Base-by-base conservation (phyloP, 305 asterid species). In the Fraxinus latifolia region DNA sequence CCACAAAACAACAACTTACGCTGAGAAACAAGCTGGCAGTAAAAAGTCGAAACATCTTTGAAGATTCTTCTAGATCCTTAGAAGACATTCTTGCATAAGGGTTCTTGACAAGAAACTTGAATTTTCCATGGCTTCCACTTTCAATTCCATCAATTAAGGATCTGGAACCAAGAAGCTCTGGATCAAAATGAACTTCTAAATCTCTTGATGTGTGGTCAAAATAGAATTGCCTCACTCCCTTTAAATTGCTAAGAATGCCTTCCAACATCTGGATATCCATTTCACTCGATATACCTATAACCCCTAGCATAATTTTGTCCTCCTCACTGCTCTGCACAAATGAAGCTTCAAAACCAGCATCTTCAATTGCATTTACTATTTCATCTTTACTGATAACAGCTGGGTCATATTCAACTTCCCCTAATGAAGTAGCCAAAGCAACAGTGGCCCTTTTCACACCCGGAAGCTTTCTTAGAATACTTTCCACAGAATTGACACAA, bases 311-410 rank as follows among this genome's bases (percentile, higher is more conserved):
- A 82, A 94, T 83, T 87, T 96, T 96, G 79, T 95, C 97, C 90
- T 92, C 96, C 87, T 92, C 98, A 60, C 89, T 93, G 86, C 99
- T 96, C 90, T 89, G 98, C 81, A 96, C 91, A 86, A 96, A 92
- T 86, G 98, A 90, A 84, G 92, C 97, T 84, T 96, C 99, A 89
- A 96, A 96, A 67, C 99, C 99, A 86, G 98, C 98, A 91, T 96
- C 98, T 89, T 93, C 97, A 73, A 96, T 94, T 72, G 97, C 97
- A 87, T 78, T 90, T 65, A 92, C 82, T 79, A 96, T 88, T 78
- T 92, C 97, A 74, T 94, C 95, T 91, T 93, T 93, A 85, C 89
- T 90, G 82, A 88, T 90, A 77, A 87, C 79, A 44, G 91, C 77
- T 27, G 98, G 89, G 80, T 96, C 97, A 85, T 94, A 96, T 81